phyloP scores from a whole-genome alignment of 1,284 basidiomycete genomes.

The Stereum hirsutum region DNA sequence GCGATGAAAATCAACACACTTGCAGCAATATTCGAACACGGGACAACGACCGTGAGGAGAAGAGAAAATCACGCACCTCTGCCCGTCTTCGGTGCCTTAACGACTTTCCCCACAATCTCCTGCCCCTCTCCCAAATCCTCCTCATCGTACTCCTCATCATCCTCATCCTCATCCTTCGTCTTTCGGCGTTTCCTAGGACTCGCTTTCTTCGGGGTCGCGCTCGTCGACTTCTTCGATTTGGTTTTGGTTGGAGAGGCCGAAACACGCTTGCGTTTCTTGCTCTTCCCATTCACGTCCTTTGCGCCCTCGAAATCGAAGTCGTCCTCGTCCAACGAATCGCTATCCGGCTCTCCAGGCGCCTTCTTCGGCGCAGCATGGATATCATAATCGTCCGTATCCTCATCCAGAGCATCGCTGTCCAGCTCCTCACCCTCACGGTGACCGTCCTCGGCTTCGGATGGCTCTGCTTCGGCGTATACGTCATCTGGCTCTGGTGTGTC shows the following conservation, averaged over 20 bases:
- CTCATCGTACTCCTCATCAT: slow-evolving; percentile 3
- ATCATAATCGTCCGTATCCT: slow-evolving; percentile 20
- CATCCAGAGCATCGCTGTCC: slow-evolving; percentile 26
- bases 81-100: slow-evolving; percentile 67
- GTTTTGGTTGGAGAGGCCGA: slow-evolving; percentile 7
- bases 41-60: background rate
- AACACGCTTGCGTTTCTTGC: slow-evolving; percentile 27
- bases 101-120: slow-evolving; percentile 3
- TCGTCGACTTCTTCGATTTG: slow-evolving; percentile 5
- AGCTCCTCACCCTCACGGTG: slow-evolving; percentile 13
- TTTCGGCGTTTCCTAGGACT: background rate
- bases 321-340: background rate
- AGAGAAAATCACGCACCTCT: slow-evolving; percentile 55
- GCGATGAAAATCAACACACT: background rate
- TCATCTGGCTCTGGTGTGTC: background rate
- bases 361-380: too few species aligned
- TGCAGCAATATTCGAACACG: background rate
- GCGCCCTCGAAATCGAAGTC: background rate
- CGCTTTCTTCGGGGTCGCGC: background rate
- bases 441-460: background rate
- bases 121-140: slow-evolving; percentile 13
- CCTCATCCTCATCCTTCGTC: background rate
- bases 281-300: background rate
- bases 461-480: background rate
- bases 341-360: too few species aligned